A percentile compares a stretch with the other conserved stretches of the same genome.
These are phyloP conservation scores for Arabidopsis thaliana DNA, from an alignment of 345 rosid species.

Conservation along the genomic window DNA sequence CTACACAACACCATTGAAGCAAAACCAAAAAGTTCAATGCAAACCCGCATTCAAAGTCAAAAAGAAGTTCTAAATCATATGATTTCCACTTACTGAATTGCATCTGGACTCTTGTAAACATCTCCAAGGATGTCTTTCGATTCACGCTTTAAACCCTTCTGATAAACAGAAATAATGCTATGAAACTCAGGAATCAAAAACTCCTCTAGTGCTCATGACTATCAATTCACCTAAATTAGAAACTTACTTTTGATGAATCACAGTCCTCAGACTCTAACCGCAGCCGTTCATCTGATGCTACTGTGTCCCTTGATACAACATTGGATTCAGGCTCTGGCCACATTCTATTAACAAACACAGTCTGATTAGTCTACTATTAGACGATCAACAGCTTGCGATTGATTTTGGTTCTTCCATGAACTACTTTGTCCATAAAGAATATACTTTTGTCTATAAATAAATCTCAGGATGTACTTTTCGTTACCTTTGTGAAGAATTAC, in stretches of 20 bases:
- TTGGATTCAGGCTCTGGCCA: conserved; percentile 81
- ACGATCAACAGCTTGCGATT: background rate
- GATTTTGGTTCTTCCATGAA: conserved; percentile 19
- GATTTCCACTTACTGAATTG: conserved; percentile 63
- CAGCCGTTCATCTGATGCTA: conserved; percentile 56
- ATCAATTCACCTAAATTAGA: conserved; percentile 1
- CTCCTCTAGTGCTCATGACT: background rate
- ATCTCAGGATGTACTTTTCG: background rate
- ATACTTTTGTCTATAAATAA: conserved; percentile 8
- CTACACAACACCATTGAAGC: conserved; percentile 48
- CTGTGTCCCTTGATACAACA: conserved; percentile 47
- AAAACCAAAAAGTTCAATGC: conserved; percentile 6
- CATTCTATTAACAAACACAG: conserved; percentile 59
- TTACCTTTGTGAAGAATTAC: background rate
- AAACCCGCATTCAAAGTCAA: background rate
- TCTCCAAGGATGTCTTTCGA: conserved; percentile 63
- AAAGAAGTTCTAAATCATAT: conserved; percentile 4
- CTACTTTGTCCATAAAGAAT: background rate
- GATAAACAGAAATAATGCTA: conserved; percentile 22
- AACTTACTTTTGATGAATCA: conserved; percentile 65
- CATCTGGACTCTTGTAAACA: conserved; percentile 75
- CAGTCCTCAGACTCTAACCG: conserved; percentile 76
- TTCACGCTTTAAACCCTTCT: conserved; percentile 65
- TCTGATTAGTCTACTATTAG: background rate
- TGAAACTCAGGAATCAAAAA: conserved; percentile 2